These are phyloP conservation scores for Adansonia rubrostipa DNA, from an alignment of 441 rosid species.

Conservation along the genomic window DNA sequence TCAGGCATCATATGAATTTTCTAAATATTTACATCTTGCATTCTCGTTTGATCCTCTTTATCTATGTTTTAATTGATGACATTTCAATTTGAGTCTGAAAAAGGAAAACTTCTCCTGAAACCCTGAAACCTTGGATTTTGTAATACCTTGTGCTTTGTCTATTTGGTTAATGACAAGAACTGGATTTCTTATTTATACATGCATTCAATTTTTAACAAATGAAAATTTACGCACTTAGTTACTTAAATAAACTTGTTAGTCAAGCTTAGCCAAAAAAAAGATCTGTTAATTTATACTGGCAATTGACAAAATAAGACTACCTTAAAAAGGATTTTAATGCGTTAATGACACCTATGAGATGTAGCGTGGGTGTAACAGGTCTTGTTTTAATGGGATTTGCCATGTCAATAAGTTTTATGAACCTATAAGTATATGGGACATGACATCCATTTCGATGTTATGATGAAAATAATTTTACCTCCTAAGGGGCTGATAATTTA, in stretches of 20 bases:
- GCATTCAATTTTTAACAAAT: background rate
- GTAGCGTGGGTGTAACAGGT: background rate
- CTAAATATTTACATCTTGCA: background rate
- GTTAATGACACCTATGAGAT: background rate
- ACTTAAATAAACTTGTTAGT: background rate
- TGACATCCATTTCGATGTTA: background rate
- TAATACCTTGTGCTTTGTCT: background rate
- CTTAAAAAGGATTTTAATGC: background rate
- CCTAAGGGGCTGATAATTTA: slow-evolving; percentile 8
- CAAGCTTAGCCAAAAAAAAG: background rate
- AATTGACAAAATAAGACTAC: background rate
- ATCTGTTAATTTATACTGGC: background rate
- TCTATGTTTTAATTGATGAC: slow-evolving; percentile 5
- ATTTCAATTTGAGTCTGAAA: background rate
- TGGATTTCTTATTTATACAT: background rate
- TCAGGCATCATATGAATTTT: slow-evolving; percentile 3
- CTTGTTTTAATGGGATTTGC: background rate
- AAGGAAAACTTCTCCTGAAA: background rate
- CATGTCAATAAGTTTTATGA: slow-evolving; percentile 3
- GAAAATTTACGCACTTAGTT: background rate
- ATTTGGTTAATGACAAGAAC: background rate
- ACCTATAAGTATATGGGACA: background rate
- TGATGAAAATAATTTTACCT: slow-evolving; percentile 7
- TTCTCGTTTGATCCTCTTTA: slow-evolving; percentile 8
- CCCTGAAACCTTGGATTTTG: slow-evolving; percentile 6